These are phyloP conservation scores for Rubia peregrina DNA, from an alignment of 305 asterid species.

Conservation along the genomic window DNA sequence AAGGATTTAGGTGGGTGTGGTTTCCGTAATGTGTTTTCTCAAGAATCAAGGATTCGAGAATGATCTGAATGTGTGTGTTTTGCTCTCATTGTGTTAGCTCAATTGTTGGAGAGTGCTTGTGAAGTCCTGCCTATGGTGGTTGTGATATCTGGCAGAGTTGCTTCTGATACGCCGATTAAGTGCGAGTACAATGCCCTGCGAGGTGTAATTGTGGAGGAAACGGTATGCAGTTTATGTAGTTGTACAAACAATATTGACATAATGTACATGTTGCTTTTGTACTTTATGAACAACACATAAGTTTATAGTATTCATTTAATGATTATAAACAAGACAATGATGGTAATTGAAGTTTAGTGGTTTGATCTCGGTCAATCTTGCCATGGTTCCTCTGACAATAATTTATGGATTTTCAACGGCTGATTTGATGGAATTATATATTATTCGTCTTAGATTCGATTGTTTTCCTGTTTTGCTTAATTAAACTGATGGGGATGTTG, in stretches of 20 bases:
- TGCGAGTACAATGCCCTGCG: conserved; percentile 91
- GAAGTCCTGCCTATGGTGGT: conserved; percentile 87
- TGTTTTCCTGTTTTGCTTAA: no score
- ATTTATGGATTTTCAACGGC: not conserved
- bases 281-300: not conserved
- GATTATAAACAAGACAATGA: not conserved
- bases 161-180: conserved; percentile 86
- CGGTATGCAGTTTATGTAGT: conserved; percentile 42
- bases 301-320: no score
- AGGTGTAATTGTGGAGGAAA: conserved; percentile 97
- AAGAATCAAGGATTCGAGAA: not conserved
- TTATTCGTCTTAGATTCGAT: not conserved
- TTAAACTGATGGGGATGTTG: not conserved
- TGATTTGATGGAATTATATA: not conserved
- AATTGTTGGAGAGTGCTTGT: conserved; percentile 76
- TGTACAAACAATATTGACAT: no score
- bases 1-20: conserved; percentile 72
- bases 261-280: no score
- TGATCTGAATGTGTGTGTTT: not conserved
- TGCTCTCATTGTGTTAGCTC: conserved; percentile 40
- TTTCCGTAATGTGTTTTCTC: not conserved
- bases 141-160: conserved; percentile 88
- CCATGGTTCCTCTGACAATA: not conserved
- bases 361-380: no score
- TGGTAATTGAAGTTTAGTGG: not conserved